Evolutionary conservation across 768 basidiomycete species (phyloP).

Genomic region (Tulasnella sp.): DNA sequence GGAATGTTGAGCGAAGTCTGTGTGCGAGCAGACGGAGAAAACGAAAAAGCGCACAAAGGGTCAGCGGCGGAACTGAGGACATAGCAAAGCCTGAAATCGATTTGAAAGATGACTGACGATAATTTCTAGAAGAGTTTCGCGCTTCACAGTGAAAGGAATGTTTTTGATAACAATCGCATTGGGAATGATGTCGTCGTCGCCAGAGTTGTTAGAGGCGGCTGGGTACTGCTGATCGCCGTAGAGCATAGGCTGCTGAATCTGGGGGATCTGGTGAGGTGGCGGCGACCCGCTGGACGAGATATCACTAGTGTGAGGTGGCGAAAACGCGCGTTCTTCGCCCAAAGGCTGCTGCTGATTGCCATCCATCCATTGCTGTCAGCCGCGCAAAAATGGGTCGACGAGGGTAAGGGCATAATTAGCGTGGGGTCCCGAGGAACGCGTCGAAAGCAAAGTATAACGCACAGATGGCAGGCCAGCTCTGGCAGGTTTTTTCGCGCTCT

Average conservation of each 20-base stretch:
- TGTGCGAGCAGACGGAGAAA: conserved; percentile 29
- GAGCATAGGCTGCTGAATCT: conserved; percentile 35
- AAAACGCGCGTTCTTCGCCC: conserved; percentile 70
- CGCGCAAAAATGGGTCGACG: conserved; percentile 34
- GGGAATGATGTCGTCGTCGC: conserved; percentile 84
- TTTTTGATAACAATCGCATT: conserved; percentile 99
- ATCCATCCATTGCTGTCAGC: conserved; percentile 78
- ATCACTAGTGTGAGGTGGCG: conserved; percentile 75
- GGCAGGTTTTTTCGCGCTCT: conserved; percentile 70
- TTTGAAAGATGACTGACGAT: conserved; percentile 60
- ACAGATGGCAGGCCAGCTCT: conserved; percentile 74
- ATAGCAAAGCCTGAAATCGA: conserved; percentile 1
- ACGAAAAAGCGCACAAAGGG: conserved; percentile 27
- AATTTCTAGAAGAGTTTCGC: conserved; percentile 92
- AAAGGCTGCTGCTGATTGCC: conserved; percentile 45
- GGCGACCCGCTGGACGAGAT: conserved; percentile 78
- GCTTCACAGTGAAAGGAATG: conserved; percentile 98
- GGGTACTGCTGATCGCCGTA: conserved; percentile 44
- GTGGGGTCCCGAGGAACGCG: conserved; percentile 33
- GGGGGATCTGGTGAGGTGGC: conserved; percentile 48
- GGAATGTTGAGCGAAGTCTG: conserved; percentile 90
- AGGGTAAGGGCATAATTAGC: conserved; percentile 29
- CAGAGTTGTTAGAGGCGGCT: conserved; percentile 35
- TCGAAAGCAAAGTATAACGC: conserved; percentile 38
- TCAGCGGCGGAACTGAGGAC: conserved; percentile 18